Evolutionary conservation across 2,329 filamentous ascomycete species (phyloP), one percentile per base, ranked within the genome.

Genomic region (Colletotrichum spaethianum): DNA sequence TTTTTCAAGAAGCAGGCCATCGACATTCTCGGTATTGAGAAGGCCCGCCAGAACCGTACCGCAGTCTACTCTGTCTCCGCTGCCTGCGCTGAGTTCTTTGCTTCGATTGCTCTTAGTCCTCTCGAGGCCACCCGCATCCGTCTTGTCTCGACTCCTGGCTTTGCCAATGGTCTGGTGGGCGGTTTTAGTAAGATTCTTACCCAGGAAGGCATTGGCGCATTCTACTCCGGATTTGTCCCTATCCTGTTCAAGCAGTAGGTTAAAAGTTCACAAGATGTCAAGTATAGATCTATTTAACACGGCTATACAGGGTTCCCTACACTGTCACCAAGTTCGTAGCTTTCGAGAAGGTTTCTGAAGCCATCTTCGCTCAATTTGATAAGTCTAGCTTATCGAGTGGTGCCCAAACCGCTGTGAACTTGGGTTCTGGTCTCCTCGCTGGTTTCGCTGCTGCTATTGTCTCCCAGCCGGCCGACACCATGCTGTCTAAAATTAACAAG

Each of bases 401-500:
- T 80, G 87, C 88, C 79, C 93, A 96, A 88, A 96, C 94, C 77
- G 85, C 86, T 83, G 90, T 94, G 87, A 96, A 96, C 90, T 88
- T 97, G 90, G 83, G 82, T 76, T 83, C 83, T 70, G 83, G 83
- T 81, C 80, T 85, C 74, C 79, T 84, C 74, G 83, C 83, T 75
- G 83, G 94, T 92, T 94, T 96, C 86, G 94, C 94, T 79, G 94
- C 94, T 78, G 94, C 94, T 81, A 82, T 95, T 78, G 89, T 97
- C 82, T 96, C 94, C 75, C 94, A 97, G 87, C 94, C 94, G 78
- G 94, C 94, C 82, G 94, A 97, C 84, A 96, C 94, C 81, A 96
- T 96, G 94, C 91, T 97, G 76, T 93, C 90, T 86, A 96, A 95
- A 90, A 96, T 96, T 89, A 96, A 96, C 93, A 96, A 96, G 93